Percentiles rank a stretch among this genome's conserved stretches.
Evolutionary conservation across 805 yeast genomes (phyloP).

Genomic region (Starmerella stellata): DNA sequence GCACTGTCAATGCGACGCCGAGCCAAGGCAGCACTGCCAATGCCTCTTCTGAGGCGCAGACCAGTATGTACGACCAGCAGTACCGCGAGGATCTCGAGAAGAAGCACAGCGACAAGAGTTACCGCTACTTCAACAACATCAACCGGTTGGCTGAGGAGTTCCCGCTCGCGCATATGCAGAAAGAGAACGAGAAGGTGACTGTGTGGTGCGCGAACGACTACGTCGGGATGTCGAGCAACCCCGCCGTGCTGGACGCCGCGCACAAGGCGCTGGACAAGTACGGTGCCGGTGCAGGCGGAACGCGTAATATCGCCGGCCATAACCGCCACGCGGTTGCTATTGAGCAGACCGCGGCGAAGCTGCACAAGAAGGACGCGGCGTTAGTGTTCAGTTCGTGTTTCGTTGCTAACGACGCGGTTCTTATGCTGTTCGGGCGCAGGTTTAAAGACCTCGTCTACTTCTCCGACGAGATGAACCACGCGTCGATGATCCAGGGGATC

Average conservation of each 20-base stretch:
- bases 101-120: constrained; percentile 77
- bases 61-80: constrained; percentile 7
- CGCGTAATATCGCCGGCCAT: constrained; percentile 97
- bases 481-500: constrained; percentile 94
- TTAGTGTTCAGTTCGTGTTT: constrained; percentile 88
- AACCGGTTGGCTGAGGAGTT: constrained; percentile 87
- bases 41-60: constrained; percentile 1
- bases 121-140: constrained; percentile 91
- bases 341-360: constrained; percentile 71
- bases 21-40: neutral
- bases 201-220: constrained; percentile 99
- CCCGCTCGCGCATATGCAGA: constrained; percentile 79
- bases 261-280: constrained; percentile 62
- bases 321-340: constrained; percentile 72
- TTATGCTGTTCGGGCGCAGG: constrained; percentile 78
- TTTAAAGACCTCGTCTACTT: constrained; percentile 79
- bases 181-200: constrained; percentile 62
- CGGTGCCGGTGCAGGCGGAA: constrained; percentile 99
- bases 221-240: constrained; percentile 81
- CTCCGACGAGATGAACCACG: constrained; percentile 87
- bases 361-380: constrained; percentile 90
- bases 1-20: constrained; percentile 19
- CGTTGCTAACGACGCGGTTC: constrained; percentile 91
- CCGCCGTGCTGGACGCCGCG: constrained; percentile 56
- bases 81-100: constrained; percentile 47